Base-by-base conservation (phyloP, 2,329 filamentous ascomycete genomes). In the Alternaria dauci region DNA sequence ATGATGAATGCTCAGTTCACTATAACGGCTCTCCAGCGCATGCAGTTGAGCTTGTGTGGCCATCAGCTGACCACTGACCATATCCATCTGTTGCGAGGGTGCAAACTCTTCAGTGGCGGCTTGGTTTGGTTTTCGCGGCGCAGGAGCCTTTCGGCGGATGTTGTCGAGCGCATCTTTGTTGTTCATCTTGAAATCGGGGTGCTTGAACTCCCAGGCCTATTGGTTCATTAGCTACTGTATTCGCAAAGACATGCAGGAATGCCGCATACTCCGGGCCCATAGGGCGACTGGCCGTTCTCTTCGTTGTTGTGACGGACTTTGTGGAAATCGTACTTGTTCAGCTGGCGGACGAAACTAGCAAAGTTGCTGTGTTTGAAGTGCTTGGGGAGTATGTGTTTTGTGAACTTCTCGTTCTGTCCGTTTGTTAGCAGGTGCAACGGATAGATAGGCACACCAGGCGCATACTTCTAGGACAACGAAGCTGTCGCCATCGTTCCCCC, bases 351-450 rank as follows among this genome's bases (percentile, higher is more conserved):
- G 76, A 97, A 97, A 80, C 93, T 97, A 32, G 94, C 94, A 82
- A 97, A 97, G 79, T 97, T 97, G 86, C 93, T 96, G 81, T 98
- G 95, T 81, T 99, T 99, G 85, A 99, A 99, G 74, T 98, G 93
- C 77, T 98, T 97, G 2, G 95, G 95, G 16, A 99, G 87, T 71
- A 99, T 96, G 39, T 92, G 91, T 78, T 97, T 97, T 23, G 95
- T 98, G 76, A 99, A 99, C 79, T 96, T 97, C 79, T 98, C 94
- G 79, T 96, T 96, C 94, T 97, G 78, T 50, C 43, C 38, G 14
- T 16, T 38, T 16, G 61, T 77, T 57, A 76, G 66, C 51, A 44
- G 14, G 28, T 28, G 20, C 18, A 42, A 20, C 23, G 20, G 8
- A 38, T 32, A 48, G 30, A 41, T 34, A 12, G 34, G 28, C 47